Conservation (phyloP, 2,329 filamentous ascomycete species). For the Madurella fahalii region DNA sequence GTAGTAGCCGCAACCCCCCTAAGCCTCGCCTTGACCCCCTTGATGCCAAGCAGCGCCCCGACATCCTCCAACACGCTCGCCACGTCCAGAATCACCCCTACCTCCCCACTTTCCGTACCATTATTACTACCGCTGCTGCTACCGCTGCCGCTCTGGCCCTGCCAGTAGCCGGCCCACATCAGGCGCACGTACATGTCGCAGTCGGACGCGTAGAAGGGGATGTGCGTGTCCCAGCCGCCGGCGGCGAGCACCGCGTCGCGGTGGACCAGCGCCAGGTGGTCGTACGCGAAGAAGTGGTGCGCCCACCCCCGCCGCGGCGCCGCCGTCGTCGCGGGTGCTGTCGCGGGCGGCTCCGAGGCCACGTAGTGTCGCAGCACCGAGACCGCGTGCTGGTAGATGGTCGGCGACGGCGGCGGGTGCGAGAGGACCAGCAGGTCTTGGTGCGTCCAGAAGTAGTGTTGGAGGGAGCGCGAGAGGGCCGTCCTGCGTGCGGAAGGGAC, state of each 20-base stretch:
- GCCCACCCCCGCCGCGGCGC: conserved; percentile 48
- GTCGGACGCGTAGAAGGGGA: conserved; percentile 55
- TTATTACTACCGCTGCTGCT: neutral
- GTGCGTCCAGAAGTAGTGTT: conserved; percentile 51
- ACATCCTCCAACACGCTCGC: conserved; percentile 40
- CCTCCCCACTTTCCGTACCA: conserved; percentile 21
- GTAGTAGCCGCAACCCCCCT: conserved; percentile 29
- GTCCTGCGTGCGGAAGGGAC: conserved; percentile 9
- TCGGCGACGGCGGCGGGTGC: conserved; percentile 35
- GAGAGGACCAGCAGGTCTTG: conserved; percentile 47
- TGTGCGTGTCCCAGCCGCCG: conserved; percentile 54
- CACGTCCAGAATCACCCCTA: conserved; percentile 41
- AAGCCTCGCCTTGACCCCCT: conserved; percentile 33
- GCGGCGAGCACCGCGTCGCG: conserved; percentile 46
- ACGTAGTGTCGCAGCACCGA: conserved; percentile 33
- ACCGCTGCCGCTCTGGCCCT: conserved; percentile 28
- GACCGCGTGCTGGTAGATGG: conserved; percentile 41
- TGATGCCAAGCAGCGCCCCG: conserved; percentile 39
- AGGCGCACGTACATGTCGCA: conserved; percentile 52
- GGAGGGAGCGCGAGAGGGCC: conserved; percentile 37
- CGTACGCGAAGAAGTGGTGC: conserved; percentile 55
- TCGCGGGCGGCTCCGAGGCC: too few relatives aligned
- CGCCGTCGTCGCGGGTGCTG: conserved; percentile 26
- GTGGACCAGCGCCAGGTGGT: conserved; percentile 55
- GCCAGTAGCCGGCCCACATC: conserved; percentile 38